Evolutionary conservation across 75 land plant species (phyloP).

Genomic region (Selaginella tamariscina): DNA sequence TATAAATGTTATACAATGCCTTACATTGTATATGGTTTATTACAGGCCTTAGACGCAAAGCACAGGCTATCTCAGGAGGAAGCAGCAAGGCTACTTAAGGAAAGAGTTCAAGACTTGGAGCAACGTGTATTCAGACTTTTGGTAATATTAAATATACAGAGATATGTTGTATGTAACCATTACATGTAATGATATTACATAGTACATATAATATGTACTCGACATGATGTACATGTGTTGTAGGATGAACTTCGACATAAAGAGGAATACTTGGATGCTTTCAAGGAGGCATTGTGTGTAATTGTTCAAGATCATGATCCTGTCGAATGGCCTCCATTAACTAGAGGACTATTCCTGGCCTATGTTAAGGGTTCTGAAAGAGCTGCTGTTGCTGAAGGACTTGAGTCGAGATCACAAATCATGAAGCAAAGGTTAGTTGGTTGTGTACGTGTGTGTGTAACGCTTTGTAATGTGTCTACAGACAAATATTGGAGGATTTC

Average conservation of each 20-base stretch:
- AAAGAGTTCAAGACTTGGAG: background rate
- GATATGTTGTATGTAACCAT: too few relatives aligned
- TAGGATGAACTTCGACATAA: conserved; percentile 10
- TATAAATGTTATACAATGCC: too few relatives aligned
- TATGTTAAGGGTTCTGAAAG: conserved; percentile 16
- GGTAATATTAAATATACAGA: too few relatives aligned
- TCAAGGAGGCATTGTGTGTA: conserved; percentile 11
- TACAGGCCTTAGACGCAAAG: background rate
- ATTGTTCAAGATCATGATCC: conserved; percentile 16
- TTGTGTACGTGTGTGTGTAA: too few relatives aligned
- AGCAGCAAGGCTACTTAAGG: background rate
- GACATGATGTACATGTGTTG: too few relatives aligned
- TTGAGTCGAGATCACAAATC: conserved; percentile 10
- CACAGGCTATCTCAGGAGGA: background rate
- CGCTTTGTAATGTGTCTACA: too few relatives aligned
- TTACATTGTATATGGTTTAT: too few relatives aligned
- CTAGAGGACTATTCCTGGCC: conserved; percentile 5
- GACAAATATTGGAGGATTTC: conserved; percentile 14
- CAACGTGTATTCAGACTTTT: background rate
- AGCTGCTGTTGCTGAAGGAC: background rate
- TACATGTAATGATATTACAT: too few relatives aligned
- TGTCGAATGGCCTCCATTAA: conserved; percentile 15
- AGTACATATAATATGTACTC: too few relatives aligned
- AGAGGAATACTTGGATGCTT: conserved; percentile 9
- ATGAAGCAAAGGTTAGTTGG: conserved; percentile 15